Evolutionary conservation across 345 rosid species (phyloP).

Genomic region (Aquilaria malaccensis): DNA sequence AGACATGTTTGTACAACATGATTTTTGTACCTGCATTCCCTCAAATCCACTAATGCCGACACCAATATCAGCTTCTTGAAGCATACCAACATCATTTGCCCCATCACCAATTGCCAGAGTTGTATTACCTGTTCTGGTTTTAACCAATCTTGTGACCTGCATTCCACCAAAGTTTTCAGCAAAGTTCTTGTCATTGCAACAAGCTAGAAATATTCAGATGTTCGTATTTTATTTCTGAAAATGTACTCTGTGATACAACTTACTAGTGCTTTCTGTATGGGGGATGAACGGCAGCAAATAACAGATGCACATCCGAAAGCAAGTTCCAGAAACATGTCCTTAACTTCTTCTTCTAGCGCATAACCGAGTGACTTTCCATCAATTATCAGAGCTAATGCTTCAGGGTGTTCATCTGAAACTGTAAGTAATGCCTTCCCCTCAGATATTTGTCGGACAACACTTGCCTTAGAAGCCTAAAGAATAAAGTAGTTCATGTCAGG

Average conservation of each 20-base stretch:
- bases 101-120: constrained; percentile 94
- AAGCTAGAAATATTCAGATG: background rate
- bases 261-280: constrained; percentile 95
- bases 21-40: constrained; percentile 74
- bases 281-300: constrained; percentile 95
- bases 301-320: constrained; percentile 89
- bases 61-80: constrained; percentile 97
- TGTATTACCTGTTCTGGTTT: constrained; percentile 71
- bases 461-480: constrained; percentile 59
- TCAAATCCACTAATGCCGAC: constrained; percentile 95
- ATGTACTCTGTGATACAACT: constrained; percentile 8
- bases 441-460: constrained; percentile 49
- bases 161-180: constrained; percentile 10
- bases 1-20: too few relatives aligned
- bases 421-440: constrained; percentile 46
- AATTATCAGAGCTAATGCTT: constrained; percentile 80
- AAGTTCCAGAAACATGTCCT: constrained; percentile 72
- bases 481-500: constrained; percentile 9
- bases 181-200: constrained; percentile 4
- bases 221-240: background rate
- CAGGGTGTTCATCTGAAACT: constrained; percentile 39
- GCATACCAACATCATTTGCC: constrained; percentile 99
- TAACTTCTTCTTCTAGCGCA: constrained; percentile 71
- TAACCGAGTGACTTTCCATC: constrained; percentile 82
- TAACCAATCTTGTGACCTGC: constrained; percentile 95